Evolutionary conservation across 1,139 yeast species (phyloP), one percentile per base, ranked within the genome.

Genomic region (Maudiozyma humilis): DNA sequence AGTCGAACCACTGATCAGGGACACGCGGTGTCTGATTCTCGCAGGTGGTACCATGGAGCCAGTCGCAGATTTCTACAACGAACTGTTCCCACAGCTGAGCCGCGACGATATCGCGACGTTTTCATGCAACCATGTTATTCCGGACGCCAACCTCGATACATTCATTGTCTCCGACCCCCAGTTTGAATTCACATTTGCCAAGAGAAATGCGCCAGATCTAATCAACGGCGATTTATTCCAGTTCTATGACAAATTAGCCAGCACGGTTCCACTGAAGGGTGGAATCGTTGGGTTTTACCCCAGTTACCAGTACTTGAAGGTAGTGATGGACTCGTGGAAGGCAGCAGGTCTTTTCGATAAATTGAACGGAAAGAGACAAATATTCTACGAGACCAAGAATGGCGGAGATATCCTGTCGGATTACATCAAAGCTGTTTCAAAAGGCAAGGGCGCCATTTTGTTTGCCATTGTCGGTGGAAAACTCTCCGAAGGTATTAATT

Each of bases 1-100:
- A 2, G 87, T 89, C 58, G 70, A 71, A 47, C 81, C 79, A 12
- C 69, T 89, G 1, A 76, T 86, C 0, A 76, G 77, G 5, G 74
- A 79, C 30, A 74, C 89, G 0, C 74, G 72, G 51, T 82, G 93
- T 59, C 82, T 89, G 0, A 69, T 89, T 2, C 62, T 89, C 4
- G 94, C 96, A 10, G 98, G 98, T 32, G 98, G 98, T 15, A 89
- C 98, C 0, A 88, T 89, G 96, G 94, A 87, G 57, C 98, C 98
- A 0, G 71, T 81, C 46, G 62, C 71, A 14, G 96, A 89, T 52
- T 84, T 82, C 56, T 64, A 72, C 8, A 70, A 76, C 25, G 76
- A 73, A 50, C 65, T 89, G 33, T 78, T 88, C 43, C 95, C 96
- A 0, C 73, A 75, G 39, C 47, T 81, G 4, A 55, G 71, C 2